Base-by-base conservation (phyloP, 352 stramenopile genomes). In the Phytophthora sp. region DNA sequence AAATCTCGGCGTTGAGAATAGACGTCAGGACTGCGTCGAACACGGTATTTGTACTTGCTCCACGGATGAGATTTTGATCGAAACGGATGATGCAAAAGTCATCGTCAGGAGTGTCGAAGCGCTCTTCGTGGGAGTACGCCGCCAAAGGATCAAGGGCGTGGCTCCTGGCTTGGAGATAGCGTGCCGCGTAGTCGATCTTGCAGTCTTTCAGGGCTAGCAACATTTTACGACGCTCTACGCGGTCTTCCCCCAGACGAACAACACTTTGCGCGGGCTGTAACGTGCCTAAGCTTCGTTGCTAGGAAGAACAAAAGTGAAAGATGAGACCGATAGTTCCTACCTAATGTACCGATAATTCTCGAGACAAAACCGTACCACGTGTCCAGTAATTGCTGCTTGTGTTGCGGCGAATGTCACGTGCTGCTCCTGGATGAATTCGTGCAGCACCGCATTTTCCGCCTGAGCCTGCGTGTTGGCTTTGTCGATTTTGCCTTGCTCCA, bases 401-500 rank as follows among this genome's bases (percentile, higher is more conserved):
- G 53, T 56, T n/a, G 47, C 49, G 3, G 70, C 67, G n/a, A 81
- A 31, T 5, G 49, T 55, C 1, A 76, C 13, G 29, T 73, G 63
- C n/a, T 73, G 63, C n/a, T 73, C 15, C 38, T 73, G 63, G 23
- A 76, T 71, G 31, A 52, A 63, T 21, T 76, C 69, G 4, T 68
- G 69, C 27, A 76, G 58, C 16, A 76, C 63, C 1, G 57, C 12
- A 26, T 76, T 76, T 7, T 15, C 35, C 13, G 36, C 42, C 7
- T 36, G 36, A 2, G 33, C 24, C 15, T 45, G 64, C 7, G 63
- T 58, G 11, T 4, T 23, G 16, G 7, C 15, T 23, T 44, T 44
- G 58, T 62, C 13, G 69, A 65, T 42, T 65, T 73, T 47, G 3
- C 69, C 69, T 12, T 73, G 41, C 41, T 70, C 30, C 16, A 76